These are phyloP conservation scores for Exophiala alcalophila DNA, from an alignment of 2,329 filamentous ascomycete genomes.

Conservation along the genomic window DNA sequence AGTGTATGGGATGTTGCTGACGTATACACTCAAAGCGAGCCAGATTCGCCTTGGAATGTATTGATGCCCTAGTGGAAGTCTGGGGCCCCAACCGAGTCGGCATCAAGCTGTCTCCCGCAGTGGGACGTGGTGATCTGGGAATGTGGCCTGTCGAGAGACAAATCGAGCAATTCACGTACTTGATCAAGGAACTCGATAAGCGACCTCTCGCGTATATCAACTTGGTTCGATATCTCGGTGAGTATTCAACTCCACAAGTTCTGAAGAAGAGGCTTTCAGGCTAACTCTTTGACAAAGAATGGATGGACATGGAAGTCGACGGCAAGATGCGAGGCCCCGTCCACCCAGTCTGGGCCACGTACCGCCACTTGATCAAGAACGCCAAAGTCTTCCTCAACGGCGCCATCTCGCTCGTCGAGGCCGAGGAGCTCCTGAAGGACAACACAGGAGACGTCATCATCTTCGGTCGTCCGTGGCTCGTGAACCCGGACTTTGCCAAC, in stretches of 20 bases:
- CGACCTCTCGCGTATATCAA: slow-evolving; percentile 7
- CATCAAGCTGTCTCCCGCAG: slow-evolving; percentile 44
- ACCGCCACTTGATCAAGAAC: slow-evolving; percentile 10
- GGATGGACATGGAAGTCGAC: slow-evolving; percentile 11
- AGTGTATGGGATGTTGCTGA: slow-evolving; percentile 29
- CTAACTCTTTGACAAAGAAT: slow-evolving; percentile 3
- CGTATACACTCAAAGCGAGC: slow-evolving; percentile 49
- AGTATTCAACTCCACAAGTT: not conserved
- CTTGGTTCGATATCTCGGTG: slow-evolving; percentile 6
- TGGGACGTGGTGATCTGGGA: slow-evolving; percentile 5
- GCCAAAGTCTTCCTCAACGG: slow-evolving; percentile 6
- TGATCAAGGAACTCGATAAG: slow-evolving; percentile 7
- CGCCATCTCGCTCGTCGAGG: slow-evolving; percentile 6
- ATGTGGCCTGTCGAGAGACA: slow-evolving; percentile 8
- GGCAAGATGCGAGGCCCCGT: slow-evolving; percentile 7
- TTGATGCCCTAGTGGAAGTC: slow-evolving; percentile 42
- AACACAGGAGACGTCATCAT: slow-evolving; percentile 3
- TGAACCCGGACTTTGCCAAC: slow-evolving; percentile 8
- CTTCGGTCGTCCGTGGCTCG: slow-evolving; percentile 5
- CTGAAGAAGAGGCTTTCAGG: not conserved
- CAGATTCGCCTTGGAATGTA: slow-evolving; percentile 55
- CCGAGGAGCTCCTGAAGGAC: slow-evolving; percentile 8
- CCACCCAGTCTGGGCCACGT: slow-evolving; percentile 7
- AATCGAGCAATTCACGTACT: slow-evolving; percentile 7
- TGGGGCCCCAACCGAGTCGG: slow-evolving; percentile 46